phyloP scores from a whole-genome alignment of 306 rosid genomes.

The Hippophae gyantsensis region DNA sequence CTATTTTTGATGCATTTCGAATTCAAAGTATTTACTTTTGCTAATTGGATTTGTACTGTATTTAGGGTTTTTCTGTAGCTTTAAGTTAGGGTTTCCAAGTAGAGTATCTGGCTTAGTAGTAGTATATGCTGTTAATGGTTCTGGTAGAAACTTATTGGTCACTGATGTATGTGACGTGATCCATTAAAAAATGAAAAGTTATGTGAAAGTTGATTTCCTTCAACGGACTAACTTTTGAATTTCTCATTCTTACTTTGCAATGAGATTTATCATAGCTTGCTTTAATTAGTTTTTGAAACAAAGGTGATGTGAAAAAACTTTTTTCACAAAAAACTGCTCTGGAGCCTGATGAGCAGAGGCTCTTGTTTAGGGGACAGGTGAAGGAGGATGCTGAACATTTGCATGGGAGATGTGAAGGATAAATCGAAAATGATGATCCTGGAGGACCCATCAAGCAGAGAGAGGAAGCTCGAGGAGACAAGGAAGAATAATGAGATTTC shows the following conservation, averaged over 20 bases:
- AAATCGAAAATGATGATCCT: constrained; percentile 58
- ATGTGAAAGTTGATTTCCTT: neutral
- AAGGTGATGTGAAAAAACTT: constrained; percentile 64
- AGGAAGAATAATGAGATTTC: constrained; percentile 34
- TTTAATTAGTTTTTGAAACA: constrained; percentile 12
- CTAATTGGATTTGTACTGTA: neutral
- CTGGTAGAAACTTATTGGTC: too few relatives aligned
- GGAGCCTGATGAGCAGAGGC: constrained; percentile 52
- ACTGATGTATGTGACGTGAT: neutral
- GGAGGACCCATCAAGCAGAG: constrained; percentile 43
- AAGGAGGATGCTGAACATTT: constrained; percentile 58
- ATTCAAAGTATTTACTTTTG: neutral
- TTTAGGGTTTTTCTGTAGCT: neutral
- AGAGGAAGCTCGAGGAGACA: constrained; percentile 44
- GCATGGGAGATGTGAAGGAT: constrained; percentile 68
- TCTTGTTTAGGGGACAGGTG: constrained; percentile 62
- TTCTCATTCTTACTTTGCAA: constrained; percentile 5
- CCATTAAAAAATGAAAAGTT: neutral
- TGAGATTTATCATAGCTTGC: constrained; percentile 13
- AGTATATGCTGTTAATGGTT: too few relatives aligned
- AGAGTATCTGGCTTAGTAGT: too few relatives aligned
- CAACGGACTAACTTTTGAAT: neutral
- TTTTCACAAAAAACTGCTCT: constrained; percentile 56
- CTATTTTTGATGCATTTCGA: neutral
- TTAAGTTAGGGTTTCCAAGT: neutral